phyloP scores from a whole-genome alignment of 345 rosid genomes.

The Citrus unshiu region DNA sequence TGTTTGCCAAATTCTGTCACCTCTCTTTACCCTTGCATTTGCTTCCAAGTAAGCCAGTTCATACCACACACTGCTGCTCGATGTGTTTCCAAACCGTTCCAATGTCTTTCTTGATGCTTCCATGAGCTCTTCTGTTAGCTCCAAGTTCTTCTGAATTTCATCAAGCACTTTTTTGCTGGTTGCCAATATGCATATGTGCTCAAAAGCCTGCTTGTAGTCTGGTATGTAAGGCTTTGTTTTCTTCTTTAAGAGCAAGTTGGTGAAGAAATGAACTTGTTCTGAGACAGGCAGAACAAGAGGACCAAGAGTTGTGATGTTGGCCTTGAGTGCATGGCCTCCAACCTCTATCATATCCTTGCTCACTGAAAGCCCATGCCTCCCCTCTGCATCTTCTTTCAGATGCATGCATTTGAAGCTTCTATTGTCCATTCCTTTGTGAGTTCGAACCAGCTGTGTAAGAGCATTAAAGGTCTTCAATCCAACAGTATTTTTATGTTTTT shows the following conservation, averaged over 20 bases:
- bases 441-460: conserved; percentile 49
- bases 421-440: conserved; percentile 57
- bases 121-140: conserved; percentile 58
- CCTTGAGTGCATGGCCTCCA: conserved; percentile 56
- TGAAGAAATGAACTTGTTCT: conserved; percentile 51
- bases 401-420: conserved; percentile 50
- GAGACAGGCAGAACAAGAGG: conserved; percentile 55
- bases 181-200: conserved; percentile 51
- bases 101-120: conserved; percentile 63
- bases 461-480: neutral
- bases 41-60: conserved; percentile 69
- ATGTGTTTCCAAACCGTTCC: conserved; percentile 67
- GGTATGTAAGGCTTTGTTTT: conserved; percentile 39
- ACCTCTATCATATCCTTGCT: conserved; percentile 51
- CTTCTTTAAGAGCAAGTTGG: conserved; percentile 28
- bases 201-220: conserved; percentile 53
- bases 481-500: neutral
- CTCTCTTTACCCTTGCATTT: conserved; percentile 38
- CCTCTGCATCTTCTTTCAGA: conserved; percentile 47
- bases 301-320: conserved; percentile 53
- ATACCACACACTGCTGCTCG: conserved; percentile 74
- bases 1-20: conserved; percentile 58
- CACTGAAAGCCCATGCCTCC: conserved; percentile 47
- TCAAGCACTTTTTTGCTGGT: conserved; percentile 52
- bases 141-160: conserved; percentile 58